These are phyloP conservation scores for Pseudogymnoascus sp. DNA, from an alignment of 2,329 filamentous ascomycete genomes.

Conservation along the genomic window DNA sequence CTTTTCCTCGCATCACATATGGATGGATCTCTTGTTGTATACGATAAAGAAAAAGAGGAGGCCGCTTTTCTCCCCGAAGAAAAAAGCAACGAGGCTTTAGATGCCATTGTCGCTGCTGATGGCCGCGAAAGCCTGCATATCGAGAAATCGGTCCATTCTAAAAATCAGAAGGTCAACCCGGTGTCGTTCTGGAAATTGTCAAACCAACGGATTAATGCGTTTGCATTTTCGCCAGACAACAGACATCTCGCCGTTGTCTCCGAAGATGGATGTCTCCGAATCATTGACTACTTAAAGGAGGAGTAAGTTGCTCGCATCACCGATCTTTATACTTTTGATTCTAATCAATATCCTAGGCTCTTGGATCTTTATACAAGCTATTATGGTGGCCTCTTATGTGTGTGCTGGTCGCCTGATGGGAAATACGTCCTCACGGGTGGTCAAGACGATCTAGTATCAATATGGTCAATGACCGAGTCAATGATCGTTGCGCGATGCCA, in stretches of 20 bases:
- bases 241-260: conserved; percentile 82
- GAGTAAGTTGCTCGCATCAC: conserved; percentile 48
- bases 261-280: conserved; percentile 81
- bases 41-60: conserved; percentile 96
- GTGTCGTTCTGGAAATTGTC: conserved; percentile 89
- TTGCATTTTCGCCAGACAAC: conserved; percentile 86
- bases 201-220: conserved; percentile 82
- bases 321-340: neutral
- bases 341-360: conserved; percentile 46
- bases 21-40: conserved; percentile 85
- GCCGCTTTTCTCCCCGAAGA: conserved; percentile 65
- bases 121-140: conserved; percentile 54
- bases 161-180: conserved; percentile 88
- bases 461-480: conserved; percentile 83
- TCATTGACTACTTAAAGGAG: conserved; percentile 89
- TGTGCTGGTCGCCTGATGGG: conserved; percentile 95
- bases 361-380: conserved; percentile 83
- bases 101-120: conserved; percentile 13
- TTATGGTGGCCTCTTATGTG: conserved; percentile 86
- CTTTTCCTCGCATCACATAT: conserved; percentile 87
- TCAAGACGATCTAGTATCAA: conserved; percentile 91
- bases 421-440: conserved; percentile 93
- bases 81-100: conserved; percentile 25
- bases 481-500: conserved; percentile 85
- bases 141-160: conserved; percentile 86